phyloP scores from a whole-genome alignment of 2,329 filamentous ascomycete species.

The Pyricularia grisea region DNA sequence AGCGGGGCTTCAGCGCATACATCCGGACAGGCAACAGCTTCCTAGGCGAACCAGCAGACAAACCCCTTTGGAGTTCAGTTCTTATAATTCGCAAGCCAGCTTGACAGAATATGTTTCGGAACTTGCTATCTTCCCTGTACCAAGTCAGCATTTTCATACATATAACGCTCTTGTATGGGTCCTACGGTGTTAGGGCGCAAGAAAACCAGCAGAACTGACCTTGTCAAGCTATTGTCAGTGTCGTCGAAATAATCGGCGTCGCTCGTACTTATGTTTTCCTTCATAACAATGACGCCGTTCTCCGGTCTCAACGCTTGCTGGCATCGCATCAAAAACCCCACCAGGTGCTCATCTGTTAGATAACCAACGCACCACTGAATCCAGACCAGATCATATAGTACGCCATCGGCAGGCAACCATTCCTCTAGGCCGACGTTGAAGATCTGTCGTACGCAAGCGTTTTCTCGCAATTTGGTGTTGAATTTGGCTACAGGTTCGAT shows the following conservation, averaged over 20 bases:
- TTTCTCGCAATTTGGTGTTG: constrained; percentile 49
- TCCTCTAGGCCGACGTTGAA: constrained; percentile 65
- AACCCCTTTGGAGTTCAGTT: constrained; percentile 6
- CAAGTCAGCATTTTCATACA: not conserved
- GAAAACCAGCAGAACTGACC: constrained; percentile 24
- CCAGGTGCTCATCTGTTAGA: constrained; percentile 62
- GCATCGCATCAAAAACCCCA: constrained; percentile 55
- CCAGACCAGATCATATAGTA: constrained; percentile 72
- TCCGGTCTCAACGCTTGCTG: constrained; percentile 24
- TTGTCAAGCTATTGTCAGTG: constrained; percentile 65
- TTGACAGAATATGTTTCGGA: not conserved
- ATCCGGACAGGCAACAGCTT: constrained; percentile 6
- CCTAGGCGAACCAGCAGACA: not conserved
- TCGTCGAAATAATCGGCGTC: constrained; percentile 62
- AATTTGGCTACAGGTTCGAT: constrained; percentile 83
- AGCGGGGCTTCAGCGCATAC: constrained; percentile 6
- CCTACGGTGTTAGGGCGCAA: not conserved
- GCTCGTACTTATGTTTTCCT: constrained; percentile 62
- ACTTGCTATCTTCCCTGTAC: constrained; percentile 4
- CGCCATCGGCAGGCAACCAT: constrained; percentile 41
- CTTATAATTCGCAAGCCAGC: constrained; percentile 3
- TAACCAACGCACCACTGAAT: constrained; percentile 84
- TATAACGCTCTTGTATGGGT: not conserved
- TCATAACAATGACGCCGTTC: constrained; percentile 56
- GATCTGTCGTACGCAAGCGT: constrained; percentile 49